Base-by-base conservation (phyloP, 2,329 filamentous ascomycete species). In the Fragosphaeria purpurea region DNA sequence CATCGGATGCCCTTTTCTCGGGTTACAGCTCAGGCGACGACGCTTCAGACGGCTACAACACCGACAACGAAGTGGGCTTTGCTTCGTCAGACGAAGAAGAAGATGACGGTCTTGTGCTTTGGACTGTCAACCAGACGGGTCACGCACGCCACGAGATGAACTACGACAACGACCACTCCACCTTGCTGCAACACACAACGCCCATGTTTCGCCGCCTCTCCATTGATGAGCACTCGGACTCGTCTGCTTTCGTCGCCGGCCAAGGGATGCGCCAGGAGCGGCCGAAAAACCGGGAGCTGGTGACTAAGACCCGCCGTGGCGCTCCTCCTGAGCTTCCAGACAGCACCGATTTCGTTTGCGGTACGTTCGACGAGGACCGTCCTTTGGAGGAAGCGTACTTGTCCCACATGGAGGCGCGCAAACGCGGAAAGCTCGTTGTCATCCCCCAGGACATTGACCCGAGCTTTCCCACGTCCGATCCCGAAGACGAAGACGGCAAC, bases 321-420 rank as follows among this genome's bases (percentile, higher is more conserved):
- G 76, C 77, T 31, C 86, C 85, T 1, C 87, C 88, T 2, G 88
- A 95, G 62, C 74, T 98, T 9, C 93, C 93, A 1, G 93, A 98
- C 65, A 96, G 90, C 67, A 97, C 93, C 11, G 93, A 98, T 65
- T 98, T 98, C 58, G 93, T 98, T n/a, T 97, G 93, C 62, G 93
- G 93, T 52, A 98, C 93, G 1, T 75, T 98, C 22, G 93, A 98
- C 58, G 93, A 98, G 67, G 93, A 98, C 62, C 83, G 88, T 43
- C 88, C 89, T 3, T 70, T 97, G n/a, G 93, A 98, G 64, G 88
- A 90, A 58, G 91, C 88, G 1, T 98, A 96, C 65, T 77, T 95
- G 50, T 86, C 87, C 2, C 88, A 86, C 60, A 76, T 94, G 52
- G 86, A 90, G 61, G 83, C 87, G 50, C 83, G 86, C 57, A 85